Evolutionary conservation across 2,329 filamentous ascomycete species (phyloP).

Genomic region (Fusarium floridanum): DNA sequence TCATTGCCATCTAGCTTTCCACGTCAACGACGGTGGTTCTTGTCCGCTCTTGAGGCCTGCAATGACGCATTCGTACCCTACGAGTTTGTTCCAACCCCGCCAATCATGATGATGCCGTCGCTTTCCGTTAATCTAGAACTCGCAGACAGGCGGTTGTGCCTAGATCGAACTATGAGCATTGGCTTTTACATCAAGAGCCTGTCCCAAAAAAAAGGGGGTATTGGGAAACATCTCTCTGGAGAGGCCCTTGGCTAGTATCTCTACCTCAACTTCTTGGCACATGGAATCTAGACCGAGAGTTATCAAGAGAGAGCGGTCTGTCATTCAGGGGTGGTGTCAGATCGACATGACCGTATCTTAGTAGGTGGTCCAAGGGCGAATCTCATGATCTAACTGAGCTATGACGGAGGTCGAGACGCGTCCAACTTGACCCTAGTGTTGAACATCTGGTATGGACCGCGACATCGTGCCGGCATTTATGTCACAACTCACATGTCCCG

Average conservation of each 20-base stretch:
- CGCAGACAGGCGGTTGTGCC: neutral
- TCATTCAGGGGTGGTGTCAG: neutral
- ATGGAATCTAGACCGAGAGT: neutral
- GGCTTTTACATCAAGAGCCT: neutral
- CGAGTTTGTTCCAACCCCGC: conserved; percentile 13
- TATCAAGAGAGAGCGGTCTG: neutral
- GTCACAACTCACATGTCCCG: neutral
- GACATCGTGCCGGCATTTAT: neutral
- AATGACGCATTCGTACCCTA: conserved; percentile 17
- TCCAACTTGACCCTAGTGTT: neutral
- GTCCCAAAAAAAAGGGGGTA: neutral
- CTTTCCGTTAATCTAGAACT: conserved; percentile 3
- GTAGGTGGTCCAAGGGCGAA: neutral
- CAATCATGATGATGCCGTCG: conserved; percentile 24
- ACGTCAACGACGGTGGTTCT: conserved; percentile 1
- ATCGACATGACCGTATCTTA: neutral
- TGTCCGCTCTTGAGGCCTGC: neutral
- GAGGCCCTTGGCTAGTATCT: neutral
- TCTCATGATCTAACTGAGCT: neutral
- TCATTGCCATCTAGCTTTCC: conserved; percentile 12
- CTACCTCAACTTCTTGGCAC: neutral
- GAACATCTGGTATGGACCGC: neutral
- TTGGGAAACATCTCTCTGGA: neutral
- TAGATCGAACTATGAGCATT: neutral
- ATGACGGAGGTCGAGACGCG: neutral